Conservation (phyloP, 768 basidiomycete genomes). For the Tricholoma bakamatsutake region DNA sequence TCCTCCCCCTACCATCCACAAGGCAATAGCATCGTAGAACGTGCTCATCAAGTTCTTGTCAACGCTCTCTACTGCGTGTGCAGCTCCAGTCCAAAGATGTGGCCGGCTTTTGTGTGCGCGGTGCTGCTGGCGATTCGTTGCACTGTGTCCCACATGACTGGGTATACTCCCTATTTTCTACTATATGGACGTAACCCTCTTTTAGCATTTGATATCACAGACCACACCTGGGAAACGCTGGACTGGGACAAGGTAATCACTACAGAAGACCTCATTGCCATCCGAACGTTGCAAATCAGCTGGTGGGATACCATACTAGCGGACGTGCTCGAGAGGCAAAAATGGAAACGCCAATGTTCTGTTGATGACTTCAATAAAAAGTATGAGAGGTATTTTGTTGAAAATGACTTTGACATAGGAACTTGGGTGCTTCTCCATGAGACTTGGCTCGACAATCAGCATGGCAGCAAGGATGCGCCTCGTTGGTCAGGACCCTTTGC, state of each 20-base stretch:
- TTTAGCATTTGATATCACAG: constrained; percentile 15
- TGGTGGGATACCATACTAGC: constrained; percentile 12
- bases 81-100: constrained; percentile 5
- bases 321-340: constrained; percentile 8
- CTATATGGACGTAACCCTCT: background rate
- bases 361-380: constrained; percentile 20
- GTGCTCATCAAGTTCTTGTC: constrained; percentile 20
- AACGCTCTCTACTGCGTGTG: constrained; percentile 15
- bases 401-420: constrained; percentile 16
- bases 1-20: constrained; percentile 27
- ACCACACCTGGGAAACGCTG: constrained; percentile 19
- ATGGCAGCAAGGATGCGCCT: constrained; percentile 22
- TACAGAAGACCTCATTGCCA: constrained; percentile 19
- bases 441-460: constrained; percentile 21
- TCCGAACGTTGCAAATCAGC: constrained; percentile 7
- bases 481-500: constrained; percentile 25
- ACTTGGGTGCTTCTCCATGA: constrained; percentile 27
- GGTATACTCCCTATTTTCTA: constrained; percentile 18
- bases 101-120: constrained; percentile 19
- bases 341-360: constrained; percentile 2
- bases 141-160: constrained; percentile 1
- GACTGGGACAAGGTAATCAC: constrained; percentile 5
- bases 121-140: constrained; percentile 20
- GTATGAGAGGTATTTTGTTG: constrained; percentile 9
- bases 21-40: constrained; percentile 26